These are phyloP conservation scores for Didymella segeticola DNA, from an alignment of 2,329 filamentous ascomycete species.

Conservation along the genomic window DNA sequence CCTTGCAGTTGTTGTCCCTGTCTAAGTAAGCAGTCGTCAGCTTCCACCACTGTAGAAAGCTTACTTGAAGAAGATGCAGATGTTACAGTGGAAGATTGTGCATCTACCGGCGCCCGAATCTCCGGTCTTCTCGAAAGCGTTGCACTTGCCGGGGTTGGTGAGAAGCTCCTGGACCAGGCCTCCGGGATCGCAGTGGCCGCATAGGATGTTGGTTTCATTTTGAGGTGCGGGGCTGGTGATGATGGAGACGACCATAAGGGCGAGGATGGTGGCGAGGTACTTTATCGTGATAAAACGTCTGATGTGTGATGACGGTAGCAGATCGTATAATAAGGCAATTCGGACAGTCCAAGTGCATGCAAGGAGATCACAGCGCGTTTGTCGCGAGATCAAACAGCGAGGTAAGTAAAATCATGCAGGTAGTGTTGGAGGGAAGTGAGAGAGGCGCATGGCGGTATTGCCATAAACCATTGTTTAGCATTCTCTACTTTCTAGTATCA, in stretches of 20 bases:
- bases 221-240: background rate
- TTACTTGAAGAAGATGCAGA: constrained; percentile 2
- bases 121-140: background rate
- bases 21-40: background rate
- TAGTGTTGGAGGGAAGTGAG: too few relatives aligned
- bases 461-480: too few relatives aligned
- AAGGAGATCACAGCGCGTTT: too few relatives aligned
- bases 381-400: too few relatives aligned
- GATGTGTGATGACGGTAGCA: too few relatives aligned
- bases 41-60: background rate
- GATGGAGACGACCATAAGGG: background rate
- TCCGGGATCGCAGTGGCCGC: background rate
- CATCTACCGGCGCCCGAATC: background rate
- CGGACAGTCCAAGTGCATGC: too few relatives aligned
- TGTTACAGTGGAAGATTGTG: background rate
- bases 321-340: too few relatives aligned
- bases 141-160: background rate
- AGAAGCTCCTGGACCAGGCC: background rate
- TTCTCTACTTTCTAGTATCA: too few relatives aligned
- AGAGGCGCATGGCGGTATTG: too few relatives aligned
- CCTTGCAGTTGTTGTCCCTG: background rate
- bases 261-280: background rate
- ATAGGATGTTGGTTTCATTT: background rate
- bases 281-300: too few relatives aligned
- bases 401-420: too few relatives aligned